Percentiles rank a stretch among this genome's conserved stretches.
Conservation (phyloP, 2,329 filamentous ascomycete genomes). For the Trichoderma sp. region DNA sequence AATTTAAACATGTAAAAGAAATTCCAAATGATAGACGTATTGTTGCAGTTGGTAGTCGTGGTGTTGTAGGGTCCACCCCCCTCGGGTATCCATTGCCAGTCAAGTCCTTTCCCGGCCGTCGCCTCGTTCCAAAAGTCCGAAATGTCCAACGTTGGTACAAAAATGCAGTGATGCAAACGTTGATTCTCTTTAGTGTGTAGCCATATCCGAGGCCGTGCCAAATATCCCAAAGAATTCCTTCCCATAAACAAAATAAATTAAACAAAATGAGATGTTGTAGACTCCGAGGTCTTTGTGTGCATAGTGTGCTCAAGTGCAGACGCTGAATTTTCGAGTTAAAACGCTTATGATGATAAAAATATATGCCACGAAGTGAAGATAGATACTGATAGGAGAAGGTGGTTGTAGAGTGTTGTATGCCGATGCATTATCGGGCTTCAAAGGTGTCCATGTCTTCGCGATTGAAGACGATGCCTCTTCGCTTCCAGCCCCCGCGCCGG, state of each 20-base stretch:
- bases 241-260: neutral
- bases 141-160: neutral
- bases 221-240: neutral
- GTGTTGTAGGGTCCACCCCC: slow-evolving; percentile 7
- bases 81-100: slow-evolving; percentile 25
- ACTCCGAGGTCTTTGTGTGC: neutral
- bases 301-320: neutral
- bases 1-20: neutral
- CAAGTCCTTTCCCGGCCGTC: slow-evolving; percentile 10
- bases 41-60: neutral
- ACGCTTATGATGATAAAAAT: slow-evolving; percentile 3
- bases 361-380: slow-evolving; percentile 9
- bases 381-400: neutral
- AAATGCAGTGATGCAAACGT: slow-evolving; percentile 23
- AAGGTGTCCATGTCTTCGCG: slow-evolving; percentile 36
- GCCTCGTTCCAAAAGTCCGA: slow-evolving; percentile 11
- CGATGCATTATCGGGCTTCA: neutral
- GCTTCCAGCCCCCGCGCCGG: slow-evolving; percentile 51
- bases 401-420: neutral
- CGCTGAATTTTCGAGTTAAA: slow-evolving; percentile 13
- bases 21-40: slow-evolving; percentile 2
- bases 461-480: slow-evolving; percentile 48
- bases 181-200: slow-evolving; percentile 9
- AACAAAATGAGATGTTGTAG: neutral
- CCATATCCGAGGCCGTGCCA: slow-evolving; percentile 10